These are phyloP conservation scores for Scheffersomyces coipomensis DNA, from an alignment of 805 yeast genomes.

Conservation along the genomic window DNA sequence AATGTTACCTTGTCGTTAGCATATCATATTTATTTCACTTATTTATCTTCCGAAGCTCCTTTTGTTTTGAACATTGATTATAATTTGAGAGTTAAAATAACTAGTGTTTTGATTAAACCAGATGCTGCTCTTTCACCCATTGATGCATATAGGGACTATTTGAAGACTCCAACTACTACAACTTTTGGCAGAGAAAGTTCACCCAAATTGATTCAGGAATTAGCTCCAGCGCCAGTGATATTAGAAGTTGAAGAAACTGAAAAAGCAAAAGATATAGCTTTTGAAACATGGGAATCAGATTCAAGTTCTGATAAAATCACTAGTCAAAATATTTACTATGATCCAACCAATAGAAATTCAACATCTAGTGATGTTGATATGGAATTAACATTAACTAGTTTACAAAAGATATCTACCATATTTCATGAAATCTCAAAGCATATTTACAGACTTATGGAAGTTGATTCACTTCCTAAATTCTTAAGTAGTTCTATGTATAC, in stretches of 20 bases:
- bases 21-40: slow-evolving; percentile 64
- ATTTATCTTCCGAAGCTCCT: slow-evolving; percentile 65
- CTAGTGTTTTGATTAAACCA: slow-evolving; percentile 17
- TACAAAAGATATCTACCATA: slow-evolving; percentile 8
- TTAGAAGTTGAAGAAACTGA: too few relatives aligned
- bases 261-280: too few relatives aligned
- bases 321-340: not conserved
- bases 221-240: too few relatives aligned
- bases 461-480: slow-evolving; percentile 74
- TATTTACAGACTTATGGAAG: slow-evolving; percentile 61
- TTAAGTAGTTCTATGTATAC: slow-evolving; percentile 22
- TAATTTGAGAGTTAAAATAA: slow-evolving; percentile 42
- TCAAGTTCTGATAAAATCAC: not conserved
- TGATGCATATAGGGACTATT: slow-evolving; percentile 1
- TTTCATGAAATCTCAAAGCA: slow-evolving; percentile 45
- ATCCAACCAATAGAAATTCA: not conserved
- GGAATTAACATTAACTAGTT: not conserved
- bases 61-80: slow-evolving; percentile 69
- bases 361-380: not conserved
- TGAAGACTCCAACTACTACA: slow-evolving; percentile 10
- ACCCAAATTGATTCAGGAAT: too few relatives aligned
- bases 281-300: too few relatives aligned
- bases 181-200: too few relatives aligned
- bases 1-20: slow-evolving; percentile 45
- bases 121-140: slow-evolving; percentile 2